phyloP scores from a whole-genome alignment of 2,329 filamentous ascomycete species.

The Hypoxylon sp. region DNA sequence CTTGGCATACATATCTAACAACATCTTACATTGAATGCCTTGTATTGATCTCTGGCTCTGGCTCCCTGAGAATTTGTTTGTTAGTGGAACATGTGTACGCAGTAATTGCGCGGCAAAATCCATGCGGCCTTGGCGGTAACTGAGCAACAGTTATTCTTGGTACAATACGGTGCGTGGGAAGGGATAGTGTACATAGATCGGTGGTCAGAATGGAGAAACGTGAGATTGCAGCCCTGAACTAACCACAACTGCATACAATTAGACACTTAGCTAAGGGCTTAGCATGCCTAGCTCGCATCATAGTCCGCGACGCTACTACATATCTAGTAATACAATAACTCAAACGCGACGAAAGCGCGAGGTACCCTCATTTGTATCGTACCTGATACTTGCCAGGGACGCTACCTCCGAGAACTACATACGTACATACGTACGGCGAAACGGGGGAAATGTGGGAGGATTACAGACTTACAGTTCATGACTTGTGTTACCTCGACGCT shows the following conservation, averaged over 20 bases:
- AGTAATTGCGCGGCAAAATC: conserved; percentile 45
- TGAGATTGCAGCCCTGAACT: conserved; percentile 33
- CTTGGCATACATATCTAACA: conserved; percentile 38
- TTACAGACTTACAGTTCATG: conserved; percentile 26
- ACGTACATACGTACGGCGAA: too few relatives aligned
- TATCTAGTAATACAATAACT: conserved; percentile 24
- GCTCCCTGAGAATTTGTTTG: conserved; percentile 19
- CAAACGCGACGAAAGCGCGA: conserved; percentile 15
- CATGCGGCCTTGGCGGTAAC: conserved; percentile 39
- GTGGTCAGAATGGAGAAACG: conserved; percentile 27
- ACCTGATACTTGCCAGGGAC: conserved; percentile 37
- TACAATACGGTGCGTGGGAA: conserved; percentile 16
- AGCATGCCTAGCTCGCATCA: conserved; percentile 24
- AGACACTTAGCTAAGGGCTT: conserved; percentile 5
- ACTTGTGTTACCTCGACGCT: conserved; percentile 28
- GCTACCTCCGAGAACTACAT: conserved; percentile 7
- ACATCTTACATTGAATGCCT: conserved; percentile 24
- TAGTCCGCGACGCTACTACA: conserved; percentile 16
- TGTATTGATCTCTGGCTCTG: conserved; percentile 29
- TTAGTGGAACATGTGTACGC: conserved; percentile 37
- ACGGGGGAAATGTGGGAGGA: conserved; percentile 41
- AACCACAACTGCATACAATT: conserved; percentile 16
- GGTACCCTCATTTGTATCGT: conserved; percentile 38
- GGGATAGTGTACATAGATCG: conserved; percentile 6
- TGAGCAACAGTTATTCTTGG: background rate